Evolutionary conservation across 2,329 filamentous ascomycete genomes (phyloP).

Genomic region (Alternaria novae-zelandiae): DNA sequence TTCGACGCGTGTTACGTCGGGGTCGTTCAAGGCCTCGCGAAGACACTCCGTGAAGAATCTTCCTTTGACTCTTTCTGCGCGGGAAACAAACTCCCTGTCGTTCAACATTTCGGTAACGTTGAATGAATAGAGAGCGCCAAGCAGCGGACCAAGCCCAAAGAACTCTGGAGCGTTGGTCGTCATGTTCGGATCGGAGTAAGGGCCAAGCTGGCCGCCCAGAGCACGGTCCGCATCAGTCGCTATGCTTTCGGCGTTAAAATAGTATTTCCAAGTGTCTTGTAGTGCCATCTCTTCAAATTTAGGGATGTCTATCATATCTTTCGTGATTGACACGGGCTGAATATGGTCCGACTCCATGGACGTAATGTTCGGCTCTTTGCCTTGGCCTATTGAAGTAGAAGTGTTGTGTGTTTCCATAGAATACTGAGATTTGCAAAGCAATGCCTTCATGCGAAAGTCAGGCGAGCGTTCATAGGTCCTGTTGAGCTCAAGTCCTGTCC

Average conservation of each 20-base stretch:
- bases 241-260: neutral
- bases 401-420: neutral
- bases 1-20: neutral
- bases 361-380: neutral
- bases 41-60: slow-evolving; percentile 24
- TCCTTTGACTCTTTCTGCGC: slow-evolving; percentile 19
- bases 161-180: neutral
- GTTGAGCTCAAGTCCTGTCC: neutral
- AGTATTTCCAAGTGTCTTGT: neutral
- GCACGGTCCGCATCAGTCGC: neutral
- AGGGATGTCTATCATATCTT: neutral
- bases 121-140: slow-evolving; percentile 14
- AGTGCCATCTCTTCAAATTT: neutral
- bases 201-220: neutral
- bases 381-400: neutral
- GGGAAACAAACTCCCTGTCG: slow-evolving; percentile 1
- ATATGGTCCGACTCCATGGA: neutral
- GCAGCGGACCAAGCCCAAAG: slow-evolving; percentile 15
- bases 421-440: slow-evolving; percentile 14
- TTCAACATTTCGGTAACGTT: neutral
- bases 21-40: slow-evolving; percentile 11
- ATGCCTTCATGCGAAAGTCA: slow-evolving; percentile 18
- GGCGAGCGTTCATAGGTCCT: slow-evolving; percentile 17
- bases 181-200: neutral
- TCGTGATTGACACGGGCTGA: neutral